A percentile compares a stretch with the other conserved stretches of the same genome.
These are phyloP conservation scores for Kalmanozyma brasiliensis DNA, from an alignment of 1,284 basidiomycete genomes.

Conservation along the genomic window DNA sequence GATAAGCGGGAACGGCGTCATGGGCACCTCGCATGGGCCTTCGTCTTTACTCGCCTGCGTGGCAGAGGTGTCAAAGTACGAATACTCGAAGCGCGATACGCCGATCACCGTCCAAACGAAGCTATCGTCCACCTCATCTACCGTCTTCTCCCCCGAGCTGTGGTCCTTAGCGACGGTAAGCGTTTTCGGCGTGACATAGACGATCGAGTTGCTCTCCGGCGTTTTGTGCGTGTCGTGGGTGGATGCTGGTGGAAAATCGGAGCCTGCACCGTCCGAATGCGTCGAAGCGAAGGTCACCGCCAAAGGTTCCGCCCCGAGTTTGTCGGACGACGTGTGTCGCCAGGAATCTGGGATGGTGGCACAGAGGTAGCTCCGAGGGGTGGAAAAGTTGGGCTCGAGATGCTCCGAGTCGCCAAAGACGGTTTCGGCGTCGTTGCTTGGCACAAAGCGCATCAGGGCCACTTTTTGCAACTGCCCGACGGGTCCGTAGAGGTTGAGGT, in stretches of 20 bases:
- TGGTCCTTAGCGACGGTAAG: constrained; percentile 78
- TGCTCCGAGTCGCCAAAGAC: constrained; percentile 45
- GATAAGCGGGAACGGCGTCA: constrained; percentile 88
- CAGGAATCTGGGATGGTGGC: constrained; percentile 18
- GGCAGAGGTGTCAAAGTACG: constrained; percentile 89
- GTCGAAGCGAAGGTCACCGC: constrained; percentile 76
- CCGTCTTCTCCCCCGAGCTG: constrained; percentile 74
- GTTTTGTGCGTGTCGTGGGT: constrained; percentile 71
- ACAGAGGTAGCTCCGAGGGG: constrained; percentile 46
- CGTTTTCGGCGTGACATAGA: constrained; percentile 79
- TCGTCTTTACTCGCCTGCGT: constrained; percentile 79
- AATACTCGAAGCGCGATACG: constrained; percentile 91
- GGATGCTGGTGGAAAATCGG: constrained; percentile 60
- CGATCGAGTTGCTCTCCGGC: constrained; percentile 77
- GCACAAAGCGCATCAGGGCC: constrained; percentile 79
- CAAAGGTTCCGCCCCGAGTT: constrained; percentile 22
- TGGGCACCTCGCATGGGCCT: constrained; percentile 68
- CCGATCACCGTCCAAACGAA: constrained; percentile 95
- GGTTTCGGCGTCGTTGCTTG: constrained; percentile 38
- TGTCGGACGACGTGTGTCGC: constrained; percentile 21
- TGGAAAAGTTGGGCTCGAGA: constrained; percentile 46
- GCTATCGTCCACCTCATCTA: constrained; percentile 91
- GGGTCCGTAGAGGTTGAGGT: constrained; percentile 75
- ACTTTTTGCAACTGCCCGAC: constrained; percentile 97
- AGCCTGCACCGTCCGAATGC: constrained; percentile 81